Evolutionary conservation across 345 rosid genomes (phyloP), one percentile per base, ranked within the genome.

Genomic region (Eutrema yunnanense): DNA sequence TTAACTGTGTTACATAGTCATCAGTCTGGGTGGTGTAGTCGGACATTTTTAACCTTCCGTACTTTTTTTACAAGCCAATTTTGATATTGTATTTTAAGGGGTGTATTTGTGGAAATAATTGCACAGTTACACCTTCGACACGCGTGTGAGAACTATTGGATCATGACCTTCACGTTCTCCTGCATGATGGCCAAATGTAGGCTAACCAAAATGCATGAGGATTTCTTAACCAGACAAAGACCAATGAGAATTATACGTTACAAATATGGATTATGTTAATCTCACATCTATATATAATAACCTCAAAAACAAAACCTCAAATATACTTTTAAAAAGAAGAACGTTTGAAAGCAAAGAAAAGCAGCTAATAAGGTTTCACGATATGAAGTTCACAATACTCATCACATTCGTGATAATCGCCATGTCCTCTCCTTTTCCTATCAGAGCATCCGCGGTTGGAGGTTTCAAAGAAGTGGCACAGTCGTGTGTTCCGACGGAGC

Each of bases 401-500:
- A 53, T 53, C 51, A n/a, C 51, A 41, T n/a, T 53, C 4, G 32
- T 53, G 50, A 67, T 67, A 41, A 44, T 40, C 11, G 6, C 7
- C 40, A 40, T 29, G 30, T 40, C 41, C 6, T 53, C 29, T 67
- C 50, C 50, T 6, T n/a, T 4, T 67, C 41, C 16, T 7, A 14
- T 19, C 7, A 67, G 11, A 52, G 40, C 61, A 27, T 40, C 36
- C 3, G 2, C 2, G 2, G 58, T 6, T 49, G 58, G 36, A 37
- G 34, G 34, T 22, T 22, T 22, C 22, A 1, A 1, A 22, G 22
- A 22, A n/a, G 19, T 10, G 49, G 49, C 48, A 14, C 42, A 6
- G 4, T 6, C 29, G 13, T 82, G 84, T 58, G 49, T 2, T 43
- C 63, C 72, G 2, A 1, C 43, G 47, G 67, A 69, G 40, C 79